phyloP scores from a whole-genome alignment of 2,329 filamentous ascomycete species.

The Calonectria multiphialidica region DNA sequence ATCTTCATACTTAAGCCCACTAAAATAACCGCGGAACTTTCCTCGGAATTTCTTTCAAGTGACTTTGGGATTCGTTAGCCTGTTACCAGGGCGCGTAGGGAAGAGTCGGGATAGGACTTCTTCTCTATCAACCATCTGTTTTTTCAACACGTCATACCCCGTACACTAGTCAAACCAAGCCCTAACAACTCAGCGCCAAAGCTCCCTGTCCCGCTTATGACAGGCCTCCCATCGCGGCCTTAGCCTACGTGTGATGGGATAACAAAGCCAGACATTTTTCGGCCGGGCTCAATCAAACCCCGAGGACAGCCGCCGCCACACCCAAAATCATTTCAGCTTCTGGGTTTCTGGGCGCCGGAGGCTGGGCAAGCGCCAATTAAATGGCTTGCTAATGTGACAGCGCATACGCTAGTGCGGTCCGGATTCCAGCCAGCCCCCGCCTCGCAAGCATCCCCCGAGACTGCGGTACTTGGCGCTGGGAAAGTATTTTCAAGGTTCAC shows the following conservation, averaged over 20 bases:
- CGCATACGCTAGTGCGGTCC: neutral
- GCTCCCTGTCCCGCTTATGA: neutral
- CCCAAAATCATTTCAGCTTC: neutral
- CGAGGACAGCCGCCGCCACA: slow-evolving; percentile 5
- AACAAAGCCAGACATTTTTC: neutral
- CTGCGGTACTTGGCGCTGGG: neutral
- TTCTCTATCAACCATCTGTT: neutral
- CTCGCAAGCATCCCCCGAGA: neutral
- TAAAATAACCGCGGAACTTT: too few relatives aligned
- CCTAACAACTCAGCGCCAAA: neutral
- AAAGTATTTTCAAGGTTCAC: neutral
- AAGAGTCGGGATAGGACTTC: neutral
- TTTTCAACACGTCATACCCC: neutral
- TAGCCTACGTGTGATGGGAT: neutral
- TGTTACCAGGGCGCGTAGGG: neutral
- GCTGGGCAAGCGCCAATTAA: neutral
- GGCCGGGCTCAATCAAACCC: neutral
- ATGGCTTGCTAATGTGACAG: neutral
- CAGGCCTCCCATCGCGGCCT: neutral
- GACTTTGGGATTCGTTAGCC: too few relatives aligned
- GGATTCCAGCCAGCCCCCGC: neutral
- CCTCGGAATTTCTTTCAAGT: too few relatives aligned
- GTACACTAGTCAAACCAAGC: neutral
- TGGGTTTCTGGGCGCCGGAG: neutral
- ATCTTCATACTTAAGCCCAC: too few relatives aligned